phyloP scores from a whole-genome alignment of 2,329 filamentous ascomycete species.

The Aspergillus ustus region DNA sequence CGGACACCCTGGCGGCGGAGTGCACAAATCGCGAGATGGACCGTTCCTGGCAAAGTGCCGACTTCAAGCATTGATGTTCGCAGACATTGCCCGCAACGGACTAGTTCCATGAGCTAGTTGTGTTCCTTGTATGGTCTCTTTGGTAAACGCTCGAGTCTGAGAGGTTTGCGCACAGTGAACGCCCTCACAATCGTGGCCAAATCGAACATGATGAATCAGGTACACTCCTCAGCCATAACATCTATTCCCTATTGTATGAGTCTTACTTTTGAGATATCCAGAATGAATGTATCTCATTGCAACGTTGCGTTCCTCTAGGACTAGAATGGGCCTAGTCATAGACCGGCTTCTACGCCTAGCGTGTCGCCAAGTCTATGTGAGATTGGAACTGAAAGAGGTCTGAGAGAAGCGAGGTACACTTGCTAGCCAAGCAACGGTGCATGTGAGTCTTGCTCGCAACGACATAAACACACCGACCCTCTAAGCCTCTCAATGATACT shows the following conservation, averaged over 20 bases:
- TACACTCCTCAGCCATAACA: neutral
- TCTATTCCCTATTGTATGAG: neutral
- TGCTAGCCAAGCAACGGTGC: neutral
- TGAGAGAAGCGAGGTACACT: slow-evolving; percentile 4
- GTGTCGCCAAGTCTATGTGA: slow-evolving; percentile 3
- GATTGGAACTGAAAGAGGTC: neutral
- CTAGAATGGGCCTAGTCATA: slow-evolving; percentile 4
- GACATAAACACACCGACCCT: neutral
- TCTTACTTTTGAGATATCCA: neutral
- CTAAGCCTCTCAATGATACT: neutral
- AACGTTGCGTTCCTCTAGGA: neutral
- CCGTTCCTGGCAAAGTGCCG: neutral
- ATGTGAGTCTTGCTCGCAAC: slow-evolving; percentile 3
- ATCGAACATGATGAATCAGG: neutral
- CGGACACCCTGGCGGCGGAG: neutral
- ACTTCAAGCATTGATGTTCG: slow-evolving; percentile 14
- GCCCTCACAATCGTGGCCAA: neutral
- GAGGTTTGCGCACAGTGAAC: neutral
- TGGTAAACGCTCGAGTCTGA: neutral
- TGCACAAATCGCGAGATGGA: neutral
- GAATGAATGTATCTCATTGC: slow-evolving; percentile 2
- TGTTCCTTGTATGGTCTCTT: neutral
- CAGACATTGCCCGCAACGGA: slow-evolving; percentile 10
- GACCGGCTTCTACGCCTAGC: neutral
- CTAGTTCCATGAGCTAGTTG: slow-evolving; percentile 3